Evolutionary conservation across 768 basidiomycete species (phyloP), one percentile per base, ranked within the genome.

Genomic region (Russula sp.): DNA sequence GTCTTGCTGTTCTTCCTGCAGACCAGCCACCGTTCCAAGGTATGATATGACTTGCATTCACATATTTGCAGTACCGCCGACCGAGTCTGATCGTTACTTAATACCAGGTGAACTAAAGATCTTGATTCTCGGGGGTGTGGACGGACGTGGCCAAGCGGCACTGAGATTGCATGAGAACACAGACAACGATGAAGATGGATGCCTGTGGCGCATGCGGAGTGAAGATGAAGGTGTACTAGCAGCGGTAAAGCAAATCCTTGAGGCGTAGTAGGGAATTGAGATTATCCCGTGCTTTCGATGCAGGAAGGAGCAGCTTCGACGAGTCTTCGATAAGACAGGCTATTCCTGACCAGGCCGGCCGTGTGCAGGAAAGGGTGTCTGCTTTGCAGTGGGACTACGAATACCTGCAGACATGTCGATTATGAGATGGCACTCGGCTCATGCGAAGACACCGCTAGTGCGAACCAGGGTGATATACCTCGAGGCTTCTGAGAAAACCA

Each of bases 191-290:
- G 89, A 88, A 45, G 84, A 85, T 37, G 81, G 86, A 34, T 88
- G 87, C 69, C 70, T 91, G 51, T 91, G 89, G 88, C 80, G 84
- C 54, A 57, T 89, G 63, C 84, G 86, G 34, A 82, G 84, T 68
- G 76, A 73, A 11, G 79, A 85, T 56, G 69, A 67, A 16, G 73
- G 68, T 16, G 65, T 87, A 64, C 72, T 80, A 59, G 73, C 66
- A 31, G 66, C 74, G 22, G 76, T 88, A 58, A 82, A 81, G 73
- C 72, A 71, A 44, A 54, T 77, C 62, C 71, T 86, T 59, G 66
- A 68, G 6, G 69, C 70, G 20, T 69, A 66, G 42, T 66, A 2
- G 39, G 51, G 9, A 22, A 51, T 31, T 51, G 7, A 7, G 7
- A 13, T 51, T 1, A 22, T 47, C n/a, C n/a, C 7, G n/a, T n/a